Percentiles rank a stretch among this genome's conserved stretches.
phyloP scores from a whole-genome alignment of 108 stramenopile genomes.

The Cyclostephanos invisitatus region DNA sequence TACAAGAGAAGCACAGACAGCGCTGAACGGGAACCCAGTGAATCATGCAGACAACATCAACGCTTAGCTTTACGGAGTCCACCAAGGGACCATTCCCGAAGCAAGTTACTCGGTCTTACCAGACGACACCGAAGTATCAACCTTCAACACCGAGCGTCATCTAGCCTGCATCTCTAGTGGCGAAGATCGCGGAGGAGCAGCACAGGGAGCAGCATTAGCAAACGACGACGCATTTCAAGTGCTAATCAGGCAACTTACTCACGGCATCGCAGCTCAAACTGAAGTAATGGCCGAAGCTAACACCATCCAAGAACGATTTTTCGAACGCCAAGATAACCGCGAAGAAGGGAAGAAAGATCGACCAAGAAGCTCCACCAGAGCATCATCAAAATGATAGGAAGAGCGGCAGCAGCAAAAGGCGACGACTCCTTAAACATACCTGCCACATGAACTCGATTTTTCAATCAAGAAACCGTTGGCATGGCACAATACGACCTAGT shows the following conservation, averaged over 20 bases:
- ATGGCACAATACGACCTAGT: too few relatives aligned
- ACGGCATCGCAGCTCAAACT: neutral
- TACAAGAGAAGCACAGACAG: neutral
- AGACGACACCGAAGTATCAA: neutral
- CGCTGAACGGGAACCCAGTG: too few relatives aligned
- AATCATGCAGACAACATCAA: neutral
- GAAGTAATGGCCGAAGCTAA: neutral
- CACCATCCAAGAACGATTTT: neutral
- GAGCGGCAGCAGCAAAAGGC: neutral
- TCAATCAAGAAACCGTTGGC: too few relatives aligned
- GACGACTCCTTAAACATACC: neutral
- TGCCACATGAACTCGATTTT: neutral
- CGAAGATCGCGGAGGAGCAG: too few relatives aligned
- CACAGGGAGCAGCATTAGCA: neutral
- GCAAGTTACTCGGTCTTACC: neutral
- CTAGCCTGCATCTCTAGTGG: neutral
- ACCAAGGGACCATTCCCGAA: neutral
- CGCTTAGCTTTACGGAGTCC: neutral
- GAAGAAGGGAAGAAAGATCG: neutral
- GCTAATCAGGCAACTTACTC: neutral
- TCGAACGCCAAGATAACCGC: neutral
- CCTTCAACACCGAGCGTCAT: neutral
- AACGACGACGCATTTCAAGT: neutral
- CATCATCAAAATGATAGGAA: neutral
- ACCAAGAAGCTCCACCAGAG: neutral